Conservation (phyloP, 2,329 filamentous ascomycete species). For the Coniella lustricola region DNA sequence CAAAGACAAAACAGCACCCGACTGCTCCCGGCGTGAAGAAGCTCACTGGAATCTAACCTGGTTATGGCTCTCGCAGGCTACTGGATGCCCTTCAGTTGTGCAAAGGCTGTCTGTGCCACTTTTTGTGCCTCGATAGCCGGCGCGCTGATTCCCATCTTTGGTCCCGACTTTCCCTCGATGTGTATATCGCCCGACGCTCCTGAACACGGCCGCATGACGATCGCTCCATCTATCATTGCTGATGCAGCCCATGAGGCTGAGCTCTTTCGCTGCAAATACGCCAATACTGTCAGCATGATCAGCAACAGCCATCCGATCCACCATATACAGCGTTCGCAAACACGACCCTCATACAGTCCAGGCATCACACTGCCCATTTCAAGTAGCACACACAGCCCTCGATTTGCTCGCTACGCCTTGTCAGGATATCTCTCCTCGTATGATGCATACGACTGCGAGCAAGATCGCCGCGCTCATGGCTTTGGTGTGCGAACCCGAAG, state of each 20-base stretch:
- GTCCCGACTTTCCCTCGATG: constrained; percentile 65
- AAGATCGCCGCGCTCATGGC: constrained; percentile 14
- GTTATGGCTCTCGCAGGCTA: constrained; percentile 59
- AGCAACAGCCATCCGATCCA: constrained; percentile 11
- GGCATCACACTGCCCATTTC: constrained; percentile 18
- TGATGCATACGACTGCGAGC: constrained; percentile 11
- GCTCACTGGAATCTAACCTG: constrained; percentile 8
- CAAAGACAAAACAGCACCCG: too few species aligned
- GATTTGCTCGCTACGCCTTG: constrained; percentile 3
- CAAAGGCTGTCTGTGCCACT: constrained; percentile 77
- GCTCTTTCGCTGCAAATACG: constrained; percentile 31
- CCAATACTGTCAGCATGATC: constrained; percentile 17
- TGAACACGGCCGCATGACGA: constrained; percentile 61
- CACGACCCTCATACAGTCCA: constrained; percentile 8
- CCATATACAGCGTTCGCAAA: constrained; percentile 13
- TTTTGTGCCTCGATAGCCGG: constrained; percentile 83
- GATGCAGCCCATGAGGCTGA: constrained; percentile 45
- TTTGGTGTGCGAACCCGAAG: constrained; percentile 25
- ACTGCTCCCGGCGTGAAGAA: background rate
- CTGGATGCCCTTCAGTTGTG: constrained; percentile 90
- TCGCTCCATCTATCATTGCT: constrained; percentile 48
- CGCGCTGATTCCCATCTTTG: constrained; percentile 86
- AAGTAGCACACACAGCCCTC: constrained; percentile 17
- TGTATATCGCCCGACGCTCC: constrained; percentile 61
- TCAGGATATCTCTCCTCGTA: constrained; percentile 10